These are phyloP conservation scores for Cryphonectria naterciae DNA, from an alignment of 2,329 filamentous ascomycete genomes.

Conservation along the genomic window DNA sequence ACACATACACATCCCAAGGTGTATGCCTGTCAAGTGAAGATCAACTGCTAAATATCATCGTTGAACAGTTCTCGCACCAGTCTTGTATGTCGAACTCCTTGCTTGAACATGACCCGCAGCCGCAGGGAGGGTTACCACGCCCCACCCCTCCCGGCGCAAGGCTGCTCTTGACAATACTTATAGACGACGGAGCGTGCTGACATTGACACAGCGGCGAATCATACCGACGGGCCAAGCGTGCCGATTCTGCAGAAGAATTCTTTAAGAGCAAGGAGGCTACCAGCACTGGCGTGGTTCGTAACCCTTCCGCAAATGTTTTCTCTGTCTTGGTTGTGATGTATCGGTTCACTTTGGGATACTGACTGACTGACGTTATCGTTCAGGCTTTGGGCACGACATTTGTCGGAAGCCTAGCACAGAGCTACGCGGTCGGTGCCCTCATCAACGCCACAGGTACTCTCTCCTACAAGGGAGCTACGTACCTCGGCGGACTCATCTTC, in stretches of 20 bases:
- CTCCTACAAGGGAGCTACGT: constrained; percentile 95
- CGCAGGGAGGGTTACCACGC: not conserved
- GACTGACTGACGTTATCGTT: not conserved
- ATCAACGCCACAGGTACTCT: constrained; percentile 95
- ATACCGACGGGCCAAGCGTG: constrained; percentile 87
- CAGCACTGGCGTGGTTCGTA: constrained; percentile 82
- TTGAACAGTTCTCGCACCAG: constrained; percentile 27
- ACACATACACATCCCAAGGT: not conserved
- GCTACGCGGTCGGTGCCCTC: constrained; percentile 85
- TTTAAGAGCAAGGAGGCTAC: constrained; percentile 89
- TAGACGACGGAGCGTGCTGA: not conserved
- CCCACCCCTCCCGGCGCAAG: not conserved
- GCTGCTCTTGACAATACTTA: not conserved
- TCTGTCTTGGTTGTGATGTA: not conserved
- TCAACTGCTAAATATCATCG: not conserved
- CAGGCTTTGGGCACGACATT: constrained; percentile 64
- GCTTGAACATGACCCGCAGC: not conserved
- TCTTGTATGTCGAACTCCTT: constrained; percentile 6
- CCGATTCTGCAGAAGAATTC: constrained; percentile 97
- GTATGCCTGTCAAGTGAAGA: not conserved
- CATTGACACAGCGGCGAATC: constrained; percentile 66
- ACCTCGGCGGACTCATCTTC: constrained; percentile 90
- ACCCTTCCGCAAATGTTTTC: constrained; percentile 23
- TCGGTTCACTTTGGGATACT: not conserved
- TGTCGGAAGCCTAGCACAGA: constrained; percentile 84